phyloP scores from a whole-genome alignment of 2,329 filamentous ascomycete species.

The Balansia obtecta region DNA sequence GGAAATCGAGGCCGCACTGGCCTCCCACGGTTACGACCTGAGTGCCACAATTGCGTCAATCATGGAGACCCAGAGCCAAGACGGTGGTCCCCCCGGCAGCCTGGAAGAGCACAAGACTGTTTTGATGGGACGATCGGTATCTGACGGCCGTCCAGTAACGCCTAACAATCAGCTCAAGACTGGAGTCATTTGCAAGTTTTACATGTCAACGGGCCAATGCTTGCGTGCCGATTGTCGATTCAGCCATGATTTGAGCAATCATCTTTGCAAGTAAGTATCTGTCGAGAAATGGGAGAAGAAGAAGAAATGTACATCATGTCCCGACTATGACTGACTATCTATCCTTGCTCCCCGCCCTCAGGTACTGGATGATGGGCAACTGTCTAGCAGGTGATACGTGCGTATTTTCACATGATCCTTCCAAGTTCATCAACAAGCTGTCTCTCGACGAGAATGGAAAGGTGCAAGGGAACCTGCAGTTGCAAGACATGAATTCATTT shows the following conservation, averaged over 20 bases:
- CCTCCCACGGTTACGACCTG: conserved; percentile 82
- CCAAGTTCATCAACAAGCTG: conserved; percentile 72
- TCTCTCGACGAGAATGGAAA: conserved; percentile 55
- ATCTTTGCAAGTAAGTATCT: conserved; percentile 84
- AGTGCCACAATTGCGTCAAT: conserved; percentile 83
- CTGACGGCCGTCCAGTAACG: conserved; percentile 62
- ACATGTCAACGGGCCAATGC: conserved; percentile 88
- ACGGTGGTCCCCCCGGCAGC: conserved; percentile 21
- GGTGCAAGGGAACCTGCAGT: conserved; percentile 56
- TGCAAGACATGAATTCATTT: conserved; percentile 77
- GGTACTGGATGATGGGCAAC: conserved; percentile 93
- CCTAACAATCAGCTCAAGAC: conserved; percentile 68
- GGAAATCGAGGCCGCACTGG: conserved; percentile 85
- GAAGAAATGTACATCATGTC: neutral
- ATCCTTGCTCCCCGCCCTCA: conserved; percentile 22
- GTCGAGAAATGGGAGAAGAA: too few species aligned
- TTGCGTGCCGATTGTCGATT: conserved; percentile 92
- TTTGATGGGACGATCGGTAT: conserved; percentile 83
- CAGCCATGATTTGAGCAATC: conserved; percentile 89
- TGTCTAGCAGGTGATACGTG: conserved; percentile 89
- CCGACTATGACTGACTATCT: neutral
- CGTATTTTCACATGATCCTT: conserved; percentile 93
- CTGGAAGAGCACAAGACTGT: conserved; percentile 50
- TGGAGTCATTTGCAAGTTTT: conserved; percentile 93
- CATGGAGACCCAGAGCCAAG: conserved; percentile 56